Percentiles rank a stretch among this genome's conserved stretches.
These are phyloP conservation scores for Tolypocladium album DNA, from an alignment of 2,329 filamentous ascomycete species.

Conservation along the genomic window DNA sequence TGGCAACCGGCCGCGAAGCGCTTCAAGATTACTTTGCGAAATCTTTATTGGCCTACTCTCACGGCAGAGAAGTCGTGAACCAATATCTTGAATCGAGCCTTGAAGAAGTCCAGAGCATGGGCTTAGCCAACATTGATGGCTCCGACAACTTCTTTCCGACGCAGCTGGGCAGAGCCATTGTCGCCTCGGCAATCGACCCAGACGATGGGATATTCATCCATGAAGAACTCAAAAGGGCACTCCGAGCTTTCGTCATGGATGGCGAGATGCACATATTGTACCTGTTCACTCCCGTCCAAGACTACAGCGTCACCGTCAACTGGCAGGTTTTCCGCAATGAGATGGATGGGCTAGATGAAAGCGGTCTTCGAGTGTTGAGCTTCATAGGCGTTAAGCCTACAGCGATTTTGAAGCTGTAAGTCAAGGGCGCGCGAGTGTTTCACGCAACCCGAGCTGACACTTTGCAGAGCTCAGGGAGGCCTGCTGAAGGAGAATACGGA, in stretches of 20 bases:
- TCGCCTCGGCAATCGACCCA: slow-evolving; percentile 61
- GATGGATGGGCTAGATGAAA: slow-evolving; percentile 60
- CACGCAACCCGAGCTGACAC: slow-evolving; percentile 6
- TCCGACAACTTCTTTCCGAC: slow-evolving; percentile 49
- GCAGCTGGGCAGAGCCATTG: slow-evolving; percentile 57
- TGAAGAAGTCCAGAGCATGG: slow-evolving; percentile 41
- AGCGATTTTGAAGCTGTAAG: slow-evolving; percentile 55
- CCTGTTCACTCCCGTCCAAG: slow-evolving; percentile 63
- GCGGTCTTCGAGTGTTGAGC: slow-evolving; percentile 55
- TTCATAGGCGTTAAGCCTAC: slow-evolving; percentile 60
- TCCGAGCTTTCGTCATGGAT: slow-evolving; percentile 68
- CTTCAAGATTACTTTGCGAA: slow-evolving; percentile 58
- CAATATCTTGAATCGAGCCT: slow-evolving; percentile 49
- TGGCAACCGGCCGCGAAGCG: slow-evolving; percentile 54
- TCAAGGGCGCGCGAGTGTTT: background rate
- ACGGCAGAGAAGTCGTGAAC: slow-evolving; percentile 36
- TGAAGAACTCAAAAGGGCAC: slow-evolving; percentile 54
- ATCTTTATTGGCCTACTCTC: slow-evolving; percentile 53
- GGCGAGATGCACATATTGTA: slow-evolving; percentile 74
- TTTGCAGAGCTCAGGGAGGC: slow-evolving; percentile 52
- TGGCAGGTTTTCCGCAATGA: slow-evolving; percentile 65
- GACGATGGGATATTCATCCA: slow-evolving; percentile 67
- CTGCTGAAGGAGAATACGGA: slow-evolving; percentile 50
- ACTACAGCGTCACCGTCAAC: slow-evolving; percentile 45
- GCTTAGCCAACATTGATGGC: slow-evolving; percentile 41